These are phyloP conservation scores for Ehretia macrophylla DNA, from an alignment of 257 asterid species.

Conservation along the genomic window DNA sequence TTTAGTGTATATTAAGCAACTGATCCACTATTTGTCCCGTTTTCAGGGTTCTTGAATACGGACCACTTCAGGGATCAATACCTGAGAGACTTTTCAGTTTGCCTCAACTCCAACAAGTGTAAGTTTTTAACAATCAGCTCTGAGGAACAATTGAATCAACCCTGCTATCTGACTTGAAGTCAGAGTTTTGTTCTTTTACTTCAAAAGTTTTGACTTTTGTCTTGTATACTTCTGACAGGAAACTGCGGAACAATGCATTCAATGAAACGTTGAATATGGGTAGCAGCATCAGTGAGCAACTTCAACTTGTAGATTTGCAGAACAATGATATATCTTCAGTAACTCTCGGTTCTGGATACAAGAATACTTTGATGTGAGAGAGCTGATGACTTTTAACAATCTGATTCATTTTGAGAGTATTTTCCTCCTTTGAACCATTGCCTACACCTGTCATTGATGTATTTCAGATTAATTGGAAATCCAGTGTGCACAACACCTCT, in stretches of 20 bases:
- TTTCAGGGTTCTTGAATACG: slow-evolving; percentile 75
- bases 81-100: slow-evolving; percentile 63
- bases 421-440: slow-evolving; percentile 1
- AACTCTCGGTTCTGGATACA: slow-evolving; percentile 81
- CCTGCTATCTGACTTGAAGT: not conserved
- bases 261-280: slow-evolving; percentile 75
- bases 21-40: slow-evolving; percentile 14
- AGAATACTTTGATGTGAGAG: slow-evolving; percentile 65
- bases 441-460: slow-evolving; percentile 2
- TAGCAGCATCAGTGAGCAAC: slow-evolving; percentile 49
- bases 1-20: slow-evolving; percentile 2
- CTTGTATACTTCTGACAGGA: slow-evolving; percentile 43
- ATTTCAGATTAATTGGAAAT: slow-evolving; percentile 76
- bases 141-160: not conserved
- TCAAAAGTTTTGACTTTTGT: not conserved
- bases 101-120: slow-evolving; percentile 94
- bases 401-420: not conserved
- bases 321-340: slow-evolving; percentile 68
- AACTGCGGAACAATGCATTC: slow-evolving; percentile 69
- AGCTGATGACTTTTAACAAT: not conserved
- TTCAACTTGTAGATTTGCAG: slow-evolving; percentile 75
- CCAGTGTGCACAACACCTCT: slow-evolving; percentile 72
- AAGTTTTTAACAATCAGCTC: slow-evolving; percentile 27
- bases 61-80: slow-evolving; percentile 69
- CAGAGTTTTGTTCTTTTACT: not conserved